Base-by-base conservation (phyloP, 2,329 filamentous ascomycete genomes). In the Ophiobolus disseminans region DNA sequence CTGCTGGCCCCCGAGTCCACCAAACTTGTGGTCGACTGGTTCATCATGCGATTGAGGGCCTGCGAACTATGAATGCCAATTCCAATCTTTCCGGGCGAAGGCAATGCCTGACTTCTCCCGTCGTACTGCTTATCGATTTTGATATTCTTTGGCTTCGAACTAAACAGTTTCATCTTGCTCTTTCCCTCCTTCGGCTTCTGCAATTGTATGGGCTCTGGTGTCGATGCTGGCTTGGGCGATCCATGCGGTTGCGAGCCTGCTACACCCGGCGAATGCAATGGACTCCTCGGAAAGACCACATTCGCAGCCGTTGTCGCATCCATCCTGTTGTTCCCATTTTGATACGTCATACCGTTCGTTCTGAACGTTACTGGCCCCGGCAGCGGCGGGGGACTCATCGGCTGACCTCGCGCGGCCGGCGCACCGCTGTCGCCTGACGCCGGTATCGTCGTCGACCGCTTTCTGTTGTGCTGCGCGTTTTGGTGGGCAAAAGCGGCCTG, bases 81-180 rank as follows among this genome's bases (percentile, higher is more conserved):
- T 73, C 88, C 89, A 57, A 85, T 84, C 63, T 73, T 73, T 7
- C 68, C 68, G 1, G 89, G 89, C 54, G 88, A 91, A 1, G 88
- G 87, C 19, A 90, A 70, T 1, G 86, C 82, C 57, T 87, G 86
- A 14, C 86, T 80, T 63, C 85, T 87, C 57, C 69, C 75, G 40
- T 76, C 74, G 5, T 79, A 58, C 26, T 84, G 82, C 68, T 88
- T 90, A n/a, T 81, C 82, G 48, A 86, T 84, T 40, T 83, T 82
- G 60, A 91, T 89, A 73, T 87, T 91, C 65, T 88, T 87, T 0
- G 88, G 88, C 40, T 89, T 83, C 43, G 62, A 61, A 5, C 87
- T 90, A 68, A 92, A 92, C 21, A 93, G 79, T 76, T 93, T 93
- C 69, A 90, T 88, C 74, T 91, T 91, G 53, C 86, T 86, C 72